These are phyloP conservation scores for Nicotiana paniculata DNA, from an alignment of 257 asterid species.

Conservation along the genomic window DNA sequence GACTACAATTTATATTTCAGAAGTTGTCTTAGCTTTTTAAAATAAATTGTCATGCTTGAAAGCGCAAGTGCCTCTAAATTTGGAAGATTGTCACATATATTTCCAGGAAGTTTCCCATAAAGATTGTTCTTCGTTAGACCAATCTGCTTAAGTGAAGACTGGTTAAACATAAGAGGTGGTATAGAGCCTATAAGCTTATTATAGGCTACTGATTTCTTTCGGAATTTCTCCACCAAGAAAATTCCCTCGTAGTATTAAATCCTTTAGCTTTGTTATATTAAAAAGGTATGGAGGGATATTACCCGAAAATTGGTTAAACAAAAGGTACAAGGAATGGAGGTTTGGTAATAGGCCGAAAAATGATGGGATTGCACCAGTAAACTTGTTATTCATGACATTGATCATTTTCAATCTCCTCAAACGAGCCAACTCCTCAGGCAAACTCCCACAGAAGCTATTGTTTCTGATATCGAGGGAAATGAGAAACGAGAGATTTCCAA, in stretches of 20 bases:
- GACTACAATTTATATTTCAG: no score
- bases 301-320: background rate
- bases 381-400: background rate
- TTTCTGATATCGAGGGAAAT: no score
- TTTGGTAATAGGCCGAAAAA: background rate
- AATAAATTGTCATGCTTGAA: background rate
- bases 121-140: no score
- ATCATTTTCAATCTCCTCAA: background rate
- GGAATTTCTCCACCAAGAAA: slow-evolving; percentile 4
- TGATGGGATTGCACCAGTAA: background rate
- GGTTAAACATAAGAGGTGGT: slow-evolving; percentile 1
- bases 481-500: no score
- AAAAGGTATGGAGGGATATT: background rate
- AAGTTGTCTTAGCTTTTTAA: no score
- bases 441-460: no score
- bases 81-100: no score
- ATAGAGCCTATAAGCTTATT: slow-evolving; percentile 21
- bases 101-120: no score
- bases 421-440: background rate
- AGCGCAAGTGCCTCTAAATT: background rate
- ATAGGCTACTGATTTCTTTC: slow-evolving; percentile 14
- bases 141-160: slow-evolving; percentile 2
- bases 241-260: background rate
- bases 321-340: background rate
- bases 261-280: background rate